phyloP scores from a whole-genome alignment of 73 alveolate genomes.

The Blepharisma stoltei region DNA sequence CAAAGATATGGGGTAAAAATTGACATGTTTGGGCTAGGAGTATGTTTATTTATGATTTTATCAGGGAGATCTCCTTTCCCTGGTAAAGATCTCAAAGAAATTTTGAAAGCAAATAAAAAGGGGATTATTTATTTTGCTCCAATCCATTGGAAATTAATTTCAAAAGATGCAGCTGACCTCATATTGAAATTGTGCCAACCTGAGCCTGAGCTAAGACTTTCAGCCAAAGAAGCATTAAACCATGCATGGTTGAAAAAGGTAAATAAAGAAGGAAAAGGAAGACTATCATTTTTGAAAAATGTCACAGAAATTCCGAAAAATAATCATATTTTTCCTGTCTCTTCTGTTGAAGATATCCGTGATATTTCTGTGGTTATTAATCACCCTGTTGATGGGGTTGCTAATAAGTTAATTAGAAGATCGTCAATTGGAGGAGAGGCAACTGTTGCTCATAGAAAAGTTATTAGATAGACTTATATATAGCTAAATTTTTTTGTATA shows the following conservation, averaged over 20 bases:
- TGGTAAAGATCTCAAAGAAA: background rate
- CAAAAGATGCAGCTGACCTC: conserved; percentile 6
- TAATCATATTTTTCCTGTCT: no score
- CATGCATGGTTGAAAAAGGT: background rate
- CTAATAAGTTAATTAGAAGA: no score
- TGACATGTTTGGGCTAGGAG: background rate
- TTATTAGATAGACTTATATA: no score
- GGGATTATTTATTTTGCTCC: background rate
- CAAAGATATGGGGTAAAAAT: background rate
- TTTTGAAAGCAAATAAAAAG: background rate
- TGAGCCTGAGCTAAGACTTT: background rate
- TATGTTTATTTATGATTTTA: background rate
- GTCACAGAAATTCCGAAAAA: no score
- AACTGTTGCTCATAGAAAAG: no score
- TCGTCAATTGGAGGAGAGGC: no score
- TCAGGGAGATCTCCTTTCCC: background rate
- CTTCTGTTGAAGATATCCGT: no score
- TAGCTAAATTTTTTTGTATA: no score
- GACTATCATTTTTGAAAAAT: no score
- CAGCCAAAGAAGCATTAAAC: background rate
- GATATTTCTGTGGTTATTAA: no score
- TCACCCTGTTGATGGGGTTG: no score
- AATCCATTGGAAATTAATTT: background rate
- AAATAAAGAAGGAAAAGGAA: background rate
- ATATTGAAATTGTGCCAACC: background rate